Evolutionary conservation across 2,329 filamentous ascomycete genomes (phyloP), one percentile per base, ranked within the genome.

Genomic region (Aureobasidium melanogenum): DNA sequence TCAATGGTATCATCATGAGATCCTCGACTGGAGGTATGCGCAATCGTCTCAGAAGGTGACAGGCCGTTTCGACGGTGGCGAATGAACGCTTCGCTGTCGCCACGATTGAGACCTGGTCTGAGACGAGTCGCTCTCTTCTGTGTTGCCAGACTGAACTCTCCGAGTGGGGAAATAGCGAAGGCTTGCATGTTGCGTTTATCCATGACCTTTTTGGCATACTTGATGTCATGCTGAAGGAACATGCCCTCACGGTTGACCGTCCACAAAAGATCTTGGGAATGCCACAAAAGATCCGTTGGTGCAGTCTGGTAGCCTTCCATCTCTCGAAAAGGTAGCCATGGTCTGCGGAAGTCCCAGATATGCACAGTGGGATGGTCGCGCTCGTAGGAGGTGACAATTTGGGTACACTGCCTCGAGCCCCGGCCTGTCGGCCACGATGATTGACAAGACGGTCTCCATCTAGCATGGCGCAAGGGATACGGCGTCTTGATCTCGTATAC

Each of bases 201-300:
- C 51, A 84, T 76, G n/a, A 82, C 76, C 64, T 84, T 83, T 9
- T 81, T 76, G 7, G 80, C 77, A 72, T 82, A 83, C 62, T 84
- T 80, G 36, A 86, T 76, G 66, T 87, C 84, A 34, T 80, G 83
- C 68, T 87, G 84, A 19, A 82, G 79, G 64, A 87, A 86, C 10
- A 80, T 76, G 15, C 84, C 84, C 63, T 83, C 80, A 50, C 80
- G 77, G 7, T 82, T 83, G 44, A 85, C 84, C 14, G 83, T 85
- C 84, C 84, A 87, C 39, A 87, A 74, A 7, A 84, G 74, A 69
- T 86, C 83, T 70, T 84, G 82, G 55, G 83, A 84, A 66, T 83
- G 82, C 79, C 84, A 87, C 17, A 87, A 75, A 69, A 87, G 73
- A 66, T 86, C 84, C 26, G 82, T 80, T 22, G 83, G 79, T 17